Evolutionary conservation across 1,139 yeast species (phyloP).

Genomic region (Petasospora fabianii): DNA sequence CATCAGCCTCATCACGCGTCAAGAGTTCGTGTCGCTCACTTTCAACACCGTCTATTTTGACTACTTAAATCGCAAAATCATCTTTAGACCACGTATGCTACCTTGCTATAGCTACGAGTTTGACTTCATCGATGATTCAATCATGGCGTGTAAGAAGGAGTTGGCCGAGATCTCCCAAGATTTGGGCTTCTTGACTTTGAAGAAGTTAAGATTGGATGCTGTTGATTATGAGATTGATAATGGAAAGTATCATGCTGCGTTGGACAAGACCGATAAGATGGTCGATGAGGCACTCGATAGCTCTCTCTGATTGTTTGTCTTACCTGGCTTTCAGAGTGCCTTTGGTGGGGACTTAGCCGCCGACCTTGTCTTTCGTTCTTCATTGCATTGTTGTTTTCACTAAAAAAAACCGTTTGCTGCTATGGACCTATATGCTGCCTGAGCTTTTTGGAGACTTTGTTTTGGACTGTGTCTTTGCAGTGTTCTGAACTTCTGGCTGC

Average conservation of each 20-base stretch:
- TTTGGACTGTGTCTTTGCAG: too few relatives aligned
- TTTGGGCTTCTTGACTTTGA: constrained; percentile 16
- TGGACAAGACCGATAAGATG: constrained; percentile 6
- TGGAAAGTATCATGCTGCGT: constrained; percentile 17
- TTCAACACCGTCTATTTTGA: constrained; percentile 22
- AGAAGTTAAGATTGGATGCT: constrained; percentile 11
- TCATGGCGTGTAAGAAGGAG: constrained; percentile 9
- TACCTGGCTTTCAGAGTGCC: background rate
- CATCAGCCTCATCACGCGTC: constrained; percentile 20
- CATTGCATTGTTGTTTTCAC: too few relatives aligned
- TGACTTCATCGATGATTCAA: constrained; percentile 15
- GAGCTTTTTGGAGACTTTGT: too few relatives aligned
- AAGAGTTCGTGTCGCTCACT: constrained; percentile 25
- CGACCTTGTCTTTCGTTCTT: too few relatives aligned
- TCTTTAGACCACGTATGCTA: constrained; percentile 21
- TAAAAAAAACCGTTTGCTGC: too few relatives aligned
- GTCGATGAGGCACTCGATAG: background rate
- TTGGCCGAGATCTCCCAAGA: constrained; percentile 8
- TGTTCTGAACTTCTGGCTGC: too few relatives aligned
- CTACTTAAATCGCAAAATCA: constrained; percentile 15
- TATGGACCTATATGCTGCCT: too few relatives aligned
- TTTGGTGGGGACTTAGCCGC: too few relatives aligned
- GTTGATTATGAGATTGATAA: constrained; percentile 16
- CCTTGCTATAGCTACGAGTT: constrained; percentile 22
- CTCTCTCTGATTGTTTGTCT: background rate